These are phyloP conservation scores for Monilinia polystroma DNA, from an alignment of 2,329 filamentous ascomycete genomes.

Conservation along the genomic window DNA sequence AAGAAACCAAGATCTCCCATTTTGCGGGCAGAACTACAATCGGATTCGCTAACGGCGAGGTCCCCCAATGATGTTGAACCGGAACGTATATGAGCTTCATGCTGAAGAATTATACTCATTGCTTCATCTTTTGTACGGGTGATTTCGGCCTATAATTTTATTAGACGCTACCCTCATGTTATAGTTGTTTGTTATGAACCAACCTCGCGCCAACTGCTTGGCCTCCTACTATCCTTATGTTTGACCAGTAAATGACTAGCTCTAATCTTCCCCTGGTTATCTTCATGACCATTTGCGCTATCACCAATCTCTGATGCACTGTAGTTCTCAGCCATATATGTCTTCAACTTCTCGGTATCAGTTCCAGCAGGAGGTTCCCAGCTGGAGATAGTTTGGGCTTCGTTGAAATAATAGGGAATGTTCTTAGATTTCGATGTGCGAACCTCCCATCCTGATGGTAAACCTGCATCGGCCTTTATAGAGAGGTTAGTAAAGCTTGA, in stretches of 20 bases:
- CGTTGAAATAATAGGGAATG: conserved; percentile 98
- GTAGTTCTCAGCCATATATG: conserved; percentile 89
- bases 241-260: conserved; percentile 92
- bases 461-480: conserved; percentile 67
- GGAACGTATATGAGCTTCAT: conserved; percentile 74
- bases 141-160: conserved; percentile 62
- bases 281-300: conserved; percentile 39
- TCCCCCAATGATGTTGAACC: conserved; percentile 72
- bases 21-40: conserved; percentile 95
- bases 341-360: conserved; percentile 88
- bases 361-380: conserved; percentile 92
- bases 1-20: conserved; percentile 94
- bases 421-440: conserved; percentile 98
- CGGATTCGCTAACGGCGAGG: conserved; percentile 83
- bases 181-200: conserved; percentile 28
- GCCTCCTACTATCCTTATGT: conserved; percentile 82
- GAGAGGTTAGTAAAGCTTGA: conserved; percentile 13
- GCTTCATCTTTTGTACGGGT: conserved; percentile 88
- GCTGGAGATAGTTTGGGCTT: conserved; percentile 78
- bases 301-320: conserved; percentile 53
- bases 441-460: conserved; percentile 89
- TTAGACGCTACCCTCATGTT: conserved; percentile 23
- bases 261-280: conserved; percentile 79
- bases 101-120: conserved; percentile 67
- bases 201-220: conserved; percentile 87